These are phyloP conservation scores for Saccharomycopsis selenospora DNA, from an alignment of 805 yeast species.

Conservation along the genomic window DNA sequence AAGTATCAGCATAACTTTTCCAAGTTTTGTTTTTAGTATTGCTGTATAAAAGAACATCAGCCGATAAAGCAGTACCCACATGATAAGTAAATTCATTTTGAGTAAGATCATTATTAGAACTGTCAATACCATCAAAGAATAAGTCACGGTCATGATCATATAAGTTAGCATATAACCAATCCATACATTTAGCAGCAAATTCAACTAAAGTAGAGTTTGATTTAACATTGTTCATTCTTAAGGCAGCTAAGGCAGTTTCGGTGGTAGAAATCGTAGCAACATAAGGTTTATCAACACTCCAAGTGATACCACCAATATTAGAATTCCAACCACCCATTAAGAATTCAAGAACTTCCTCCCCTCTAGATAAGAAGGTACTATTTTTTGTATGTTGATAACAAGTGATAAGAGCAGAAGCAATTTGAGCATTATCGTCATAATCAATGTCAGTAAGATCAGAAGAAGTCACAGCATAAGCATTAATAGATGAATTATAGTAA, in stretches of 20 bases:
- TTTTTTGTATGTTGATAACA: constrained; percentile 65
- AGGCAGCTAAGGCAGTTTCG: constrained; percentile 54
- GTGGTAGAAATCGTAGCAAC: constrained; percentile 60
- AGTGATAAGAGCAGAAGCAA: constrained; percentile 52
- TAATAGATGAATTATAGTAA: background rate
- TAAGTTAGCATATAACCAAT: constrained; percentile 47
- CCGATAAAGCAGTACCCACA: constrained; percentile 57
- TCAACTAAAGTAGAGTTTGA: constrained; percentile 40
- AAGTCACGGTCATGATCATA: constrained; percentile 48
- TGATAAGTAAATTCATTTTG: constrained; percentile 62
- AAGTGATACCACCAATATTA: constrained; percentile 49
- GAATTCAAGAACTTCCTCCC: constrained; percentile 50
- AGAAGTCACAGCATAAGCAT: background rate
- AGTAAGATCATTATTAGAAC: constrained; percentile 29
- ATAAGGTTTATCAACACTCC: constrained; percentile 57
- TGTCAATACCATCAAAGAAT: constrained; percentile 52
- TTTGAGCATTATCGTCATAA: constrained; percentile 69
- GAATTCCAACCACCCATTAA: constrained; percentile 58
- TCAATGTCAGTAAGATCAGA: constrained; percentile 40
- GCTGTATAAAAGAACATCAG: constrained; percentile 42
- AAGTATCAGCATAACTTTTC: constrained; percentile 29
- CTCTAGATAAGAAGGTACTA: constrained; percentile 43
- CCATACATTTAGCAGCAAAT: constrained; percentile 53
- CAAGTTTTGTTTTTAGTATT: constrained; percentile 46
- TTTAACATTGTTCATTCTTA: constrained; percentile 46